Evolutionary conservation across 2,329 filamentous ascomycete species (phyloP).

Genomic region (Claviceps quebecensis): DNA sequence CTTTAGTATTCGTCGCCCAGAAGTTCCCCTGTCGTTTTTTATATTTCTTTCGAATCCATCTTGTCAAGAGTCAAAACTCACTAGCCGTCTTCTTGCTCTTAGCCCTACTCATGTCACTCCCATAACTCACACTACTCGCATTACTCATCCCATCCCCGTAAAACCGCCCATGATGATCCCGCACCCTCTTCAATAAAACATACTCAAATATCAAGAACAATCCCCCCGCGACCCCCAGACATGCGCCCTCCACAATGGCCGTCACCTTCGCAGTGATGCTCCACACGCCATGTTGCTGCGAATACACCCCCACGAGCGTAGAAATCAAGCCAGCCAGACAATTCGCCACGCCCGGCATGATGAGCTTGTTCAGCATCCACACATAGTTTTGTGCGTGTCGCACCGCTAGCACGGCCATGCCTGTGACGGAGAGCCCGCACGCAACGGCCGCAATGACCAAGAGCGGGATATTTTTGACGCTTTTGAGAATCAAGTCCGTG

Average conservation of each 20-base stretch:
- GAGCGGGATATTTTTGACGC: slow-evolving; percentile 22
- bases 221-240: slow-evolving; percentile 12
- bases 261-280: slow-evolving; percentile 25
- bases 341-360: slow-evolving; percentile 31
- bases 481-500: slow-evolving; percentile 11
- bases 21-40: neutral
- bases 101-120: neutral
- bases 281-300: slow-evolving; percentile 30
- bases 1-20: no score
- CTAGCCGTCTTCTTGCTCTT: neutral
- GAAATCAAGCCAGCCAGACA: slow-evolving; percentile 34
- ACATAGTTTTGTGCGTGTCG: slow-evolving; percentile 34
- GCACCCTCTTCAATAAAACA: slow-evolving; percentile 18
- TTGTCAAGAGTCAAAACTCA: neutral
- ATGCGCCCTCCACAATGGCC: slow-evolving; percentile 21
- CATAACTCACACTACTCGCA: slow-evolving; percentile 1
- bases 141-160: slow-evolving; percentile 7
- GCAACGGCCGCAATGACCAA: slow-evolving; percentile 29
- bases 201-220: slow-evolving; percentile 19
- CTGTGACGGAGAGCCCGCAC: slow-evolving; percentile 20
- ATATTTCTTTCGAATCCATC: neutral
- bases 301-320: slow-evolving; percentile 35
- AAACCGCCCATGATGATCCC: slow-evolving; percentile 14
- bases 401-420: slow-evolving; percentile 29
- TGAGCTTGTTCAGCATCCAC: slow-evolving; percentile 38